phyloP scores from a whole-genome alignment of 2,329 filamentous ascomycete species.

The Pseudocercospora fuligena region DNA sequence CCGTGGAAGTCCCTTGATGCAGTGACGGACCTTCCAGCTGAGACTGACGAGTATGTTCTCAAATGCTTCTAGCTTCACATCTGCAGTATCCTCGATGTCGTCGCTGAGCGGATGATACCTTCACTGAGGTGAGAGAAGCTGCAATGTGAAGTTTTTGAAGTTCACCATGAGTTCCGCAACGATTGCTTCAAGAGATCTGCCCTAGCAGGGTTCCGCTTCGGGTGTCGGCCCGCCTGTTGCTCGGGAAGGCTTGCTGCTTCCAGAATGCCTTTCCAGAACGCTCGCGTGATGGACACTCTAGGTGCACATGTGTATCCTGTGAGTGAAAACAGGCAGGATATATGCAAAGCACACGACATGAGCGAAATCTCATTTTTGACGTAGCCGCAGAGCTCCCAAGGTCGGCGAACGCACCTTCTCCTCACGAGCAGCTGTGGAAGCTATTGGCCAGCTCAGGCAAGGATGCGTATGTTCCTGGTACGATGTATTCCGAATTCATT shows the following conservation, averaged over 20 bases:
- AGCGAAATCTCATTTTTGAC: neutral
- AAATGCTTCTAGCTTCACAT: no score
- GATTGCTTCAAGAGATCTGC: neutral
- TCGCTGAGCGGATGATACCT: neutral
- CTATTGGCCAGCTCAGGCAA: slow-evolving; percentile 2
- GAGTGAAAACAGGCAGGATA: neutral
- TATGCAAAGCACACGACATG: neutral
- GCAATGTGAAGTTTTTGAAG: neutral
- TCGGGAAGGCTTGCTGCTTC: neutral
- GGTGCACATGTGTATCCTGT: neutral
- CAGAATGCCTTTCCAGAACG: neutral
- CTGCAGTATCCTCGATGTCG: neutral
- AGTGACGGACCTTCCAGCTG: neutral
- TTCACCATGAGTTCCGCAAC: no score
- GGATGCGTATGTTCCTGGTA: slow-evolving; percentile 5
- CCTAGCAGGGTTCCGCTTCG: neutral
- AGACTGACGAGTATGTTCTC: neutral
- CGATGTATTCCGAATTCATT: slow-evolving; percentile 3
- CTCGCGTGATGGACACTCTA: neutral
- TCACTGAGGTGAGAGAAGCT: neutral
- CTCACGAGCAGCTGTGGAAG: neutral
- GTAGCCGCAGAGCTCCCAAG: neutral
- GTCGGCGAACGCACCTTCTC: slow-evolving; percentile 2
- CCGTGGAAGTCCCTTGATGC: neutral
- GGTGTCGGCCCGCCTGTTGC: neutral